These are phyloP conservation scores for Chlorociboria aeruginascens DNA, from an alignment of 495 filamentous ascomycete species.

Conservation along the genomic window DNA sequence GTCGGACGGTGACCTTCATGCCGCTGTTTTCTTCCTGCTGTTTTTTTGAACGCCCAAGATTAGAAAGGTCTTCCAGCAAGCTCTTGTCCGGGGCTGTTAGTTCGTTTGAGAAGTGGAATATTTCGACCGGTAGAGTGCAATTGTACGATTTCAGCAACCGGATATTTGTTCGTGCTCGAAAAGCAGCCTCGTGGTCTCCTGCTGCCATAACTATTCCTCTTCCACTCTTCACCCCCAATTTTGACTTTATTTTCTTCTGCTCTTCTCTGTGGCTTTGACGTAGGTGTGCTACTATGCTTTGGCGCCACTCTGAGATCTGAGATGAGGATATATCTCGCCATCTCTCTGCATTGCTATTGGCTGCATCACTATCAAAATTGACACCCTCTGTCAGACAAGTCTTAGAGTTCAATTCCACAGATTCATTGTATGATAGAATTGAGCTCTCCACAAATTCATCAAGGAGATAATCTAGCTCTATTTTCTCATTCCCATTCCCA, in stretches of 20 bases:
- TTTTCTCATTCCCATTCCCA: too few species aligned
- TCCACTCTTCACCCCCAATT: not conserved
- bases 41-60: not conserved
- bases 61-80: not conserved
- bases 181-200: not conserved
- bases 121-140: not conserved
- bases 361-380: not conserved
- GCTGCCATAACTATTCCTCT: not conserved
- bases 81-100: not conserved
- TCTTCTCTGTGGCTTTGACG: not conserved
- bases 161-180: not conserved
- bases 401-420: not conserved
- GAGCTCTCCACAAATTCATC: not conserved
- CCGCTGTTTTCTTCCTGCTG: not conserved
- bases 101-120: not conserved
- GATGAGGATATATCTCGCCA: not conserved
- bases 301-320: not conserved
- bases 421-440: not conserved
- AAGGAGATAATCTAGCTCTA: too few species aligned
- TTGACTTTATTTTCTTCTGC: not conserved
- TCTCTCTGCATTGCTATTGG: not conserved
- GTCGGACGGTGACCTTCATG: not conserved
- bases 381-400: not conserved
- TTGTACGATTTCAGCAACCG: not conserved
- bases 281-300: not conserved